Evolutionary conservation across 169 alveolate genomes (phyloP).

Genomic region (Plasmodium malariae): DNA sequence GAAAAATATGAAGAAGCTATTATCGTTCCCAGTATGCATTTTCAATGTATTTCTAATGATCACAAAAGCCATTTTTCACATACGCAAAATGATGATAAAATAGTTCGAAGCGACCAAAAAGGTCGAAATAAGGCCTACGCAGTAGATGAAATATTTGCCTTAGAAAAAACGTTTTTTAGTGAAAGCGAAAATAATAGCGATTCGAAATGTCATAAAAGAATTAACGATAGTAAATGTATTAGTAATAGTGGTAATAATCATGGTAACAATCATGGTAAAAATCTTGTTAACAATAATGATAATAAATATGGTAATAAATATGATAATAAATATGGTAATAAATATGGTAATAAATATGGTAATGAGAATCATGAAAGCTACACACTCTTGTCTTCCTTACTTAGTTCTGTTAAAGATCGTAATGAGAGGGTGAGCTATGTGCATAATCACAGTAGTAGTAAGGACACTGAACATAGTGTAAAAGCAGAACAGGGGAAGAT

Average conservation of each 20-base stretch:
- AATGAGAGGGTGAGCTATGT: background rate
- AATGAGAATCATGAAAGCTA: constrained; percentile 6
- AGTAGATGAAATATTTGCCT: constrained; percentile 9
- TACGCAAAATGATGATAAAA: background rate
- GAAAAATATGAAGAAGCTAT: background rate
- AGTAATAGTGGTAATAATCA: too few relatives aligned
- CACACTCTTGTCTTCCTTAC: constrained; percentile 8
- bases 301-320: background rate
- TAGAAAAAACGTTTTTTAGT: constrained; percentile 51
- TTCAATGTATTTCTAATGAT: constrained; percentile 39
- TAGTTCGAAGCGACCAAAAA: background rate
- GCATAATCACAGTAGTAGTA: background rate
- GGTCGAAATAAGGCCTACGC: background rate
- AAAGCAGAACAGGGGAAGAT: constrained; percentile 4
- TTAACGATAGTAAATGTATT: too few relatives aligned
- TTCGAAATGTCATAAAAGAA: too few relatives aligned
- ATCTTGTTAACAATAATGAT: too few relatives aligned
- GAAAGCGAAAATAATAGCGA: constrained; percentile 16
- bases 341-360: background rate
- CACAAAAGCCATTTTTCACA: background rate
- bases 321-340: background rate
- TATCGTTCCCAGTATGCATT: constrained; percentile 30
- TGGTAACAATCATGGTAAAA: too few relatives aligned
- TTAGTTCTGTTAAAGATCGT: constrained; percentile 11
- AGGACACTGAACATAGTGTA: background rate